Conservation (phyloP, 106 monocot species). For the Xerophyta viscosa region DNA sequence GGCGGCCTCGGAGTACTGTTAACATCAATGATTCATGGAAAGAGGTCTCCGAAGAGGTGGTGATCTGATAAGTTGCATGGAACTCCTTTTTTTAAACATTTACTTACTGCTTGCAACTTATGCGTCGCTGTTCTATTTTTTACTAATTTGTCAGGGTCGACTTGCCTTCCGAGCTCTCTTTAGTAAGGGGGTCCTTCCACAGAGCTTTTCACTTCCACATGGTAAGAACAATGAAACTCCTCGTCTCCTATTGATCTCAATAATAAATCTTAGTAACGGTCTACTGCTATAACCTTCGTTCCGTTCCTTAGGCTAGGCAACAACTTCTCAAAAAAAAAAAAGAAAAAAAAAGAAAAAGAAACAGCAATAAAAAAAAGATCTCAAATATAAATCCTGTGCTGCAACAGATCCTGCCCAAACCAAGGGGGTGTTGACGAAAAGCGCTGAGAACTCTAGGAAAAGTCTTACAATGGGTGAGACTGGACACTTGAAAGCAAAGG, state of each 20-base stretch:
- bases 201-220: constrained; percentile 70
- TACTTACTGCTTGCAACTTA: background rate
- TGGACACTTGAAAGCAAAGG: constrained; percentile 27
- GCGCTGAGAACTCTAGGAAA: background rate
- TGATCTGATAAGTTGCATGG: background rate
- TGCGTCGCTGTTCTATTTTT: constrained; percentile 29
- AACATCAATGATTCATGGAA: constrained; percentile 64
- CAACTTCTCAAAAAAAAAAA: too few species aligned
- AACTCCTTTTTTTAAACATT: background rate
- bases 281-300: too few species aligned
- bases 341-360: too few species aligned
- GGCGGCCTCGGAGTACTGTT: constrained; percentile 26
- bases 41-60: constrained; percentile 88
- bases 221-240: constrained; percentile 12
- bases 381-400: background rate
- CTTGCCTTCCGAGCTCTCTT: constrained; percentile 84
- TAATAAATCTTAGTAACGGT: constrained; percentile 12
- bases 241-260: constrained; percentile 36
- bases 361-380: too few species aligned
- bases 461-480: constrained; percentile 13
- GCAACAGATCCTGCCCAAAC: background rate
- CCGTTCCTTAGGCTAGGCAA: too few species aligned
- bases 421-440: background rate
- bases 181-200: constrained; percentile 64
- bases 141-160: constrained; percentile 62